Evolutionary conservation across 2,329 filamentous ascomycete genomes (phyloP).

Genomic region (Ceratocystis cacaofunesta): DNA sequence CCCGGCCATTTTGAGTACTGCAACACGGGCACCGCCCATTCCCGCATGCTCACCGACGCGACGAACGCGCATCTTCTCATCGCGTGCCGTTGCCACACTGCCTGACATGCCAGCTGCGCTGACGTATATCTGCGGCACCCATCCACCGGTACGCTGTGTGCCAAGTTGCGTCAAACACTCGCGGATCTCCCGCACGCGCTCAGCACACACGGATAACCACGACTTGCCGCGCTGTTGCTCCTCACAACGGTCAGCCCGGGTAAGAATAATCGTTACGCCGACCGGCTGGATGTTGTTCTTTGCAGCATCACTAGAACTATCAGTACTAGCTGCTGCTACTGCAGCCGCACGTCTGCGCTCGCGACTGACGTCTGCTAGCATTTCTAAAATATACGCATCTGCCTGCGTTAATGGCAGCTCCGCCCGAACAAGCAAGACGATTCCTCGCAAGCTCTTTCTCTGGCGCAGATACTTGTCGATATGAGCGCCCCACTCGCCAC

Average conservation of each 20-base stretch:
- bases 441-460: conserved; percentile 34
- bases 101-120: conserved; percentile 28
- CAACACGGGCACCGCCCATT: conserved; percentile 28
- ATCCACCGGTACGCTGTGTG: conserved; percentile 22
- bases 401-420: conserved; percentile 36
- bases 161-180: conserved; percentile 19
- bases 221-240: conserved; percentile 13
- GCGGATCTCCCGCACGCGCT: conserved; percentile 22
- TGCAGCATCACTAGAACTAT: not conserved
- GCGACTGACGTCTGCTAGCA: conserved; percentile 32
- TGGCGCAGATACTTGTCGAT: conserved; percentile 36
- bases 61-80: conserved; percentile 17
- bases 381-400: conserved; percentile 33
- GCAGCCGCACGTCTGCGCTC: conserved; percentile 17
- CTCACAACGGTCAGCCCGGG: conserved; percentile 39
- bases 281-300: not conserved
- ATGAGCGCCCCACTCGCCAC: conserved; percentile 36
- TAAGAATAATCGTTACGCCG: conserved; percentile 35
- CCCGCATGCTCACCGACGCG: conserved; percentile 23
- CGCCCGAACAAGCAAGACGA: conserved; percentile 38
- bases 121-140: conserved; percentile 24
- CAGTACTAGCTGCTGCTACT: not conserved
- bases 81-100: conserved; percentile 20
- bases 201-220: conserved; percentile 22
- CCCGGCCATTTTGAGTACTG: conserved; percentile 30